Evolutionary conservation across 2,329 filamentous ascomycete species (phyloP).

Genomic region (Fusarium nurragi): DNA sequence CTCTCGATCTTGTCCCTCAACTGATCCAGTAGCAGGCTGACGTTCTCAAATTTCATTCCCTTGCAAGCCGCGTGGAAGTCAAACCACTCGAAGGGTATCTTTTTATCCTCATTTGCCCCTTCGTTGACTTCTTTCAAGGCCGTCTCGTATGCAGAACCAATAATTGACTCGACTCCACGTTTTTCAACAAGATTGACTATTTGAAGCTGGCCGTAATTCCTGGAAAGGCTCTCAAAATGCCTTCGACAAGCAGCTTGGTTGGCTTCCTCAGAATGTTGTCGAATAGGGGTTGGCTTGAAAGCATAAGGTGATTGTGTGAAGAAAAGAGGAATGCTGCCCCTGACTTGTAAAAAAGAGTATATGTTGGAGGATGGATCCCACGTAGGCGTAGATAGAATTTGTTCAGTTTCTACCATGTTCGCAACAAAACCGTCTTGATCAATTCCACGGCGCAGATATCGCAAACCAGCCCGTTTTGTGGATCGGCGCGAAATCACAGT

Average conservation of each 20-base stretch:
- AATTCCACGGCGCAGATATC: conserved; percentile 89
- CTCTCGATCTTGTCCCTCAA: conserved; percentile 73
- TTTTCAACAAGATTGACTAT: conserved; percentile 89
- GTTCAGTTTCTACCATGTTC: conserved; percentile 94
- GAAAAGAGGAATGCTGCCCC: conserved; percentile 92
- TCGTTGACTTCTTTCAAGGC: conserved; percentile 74
- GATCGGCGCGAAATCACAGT: conserved; percentile 93
- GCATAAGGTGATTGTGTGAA: conserved; percentile 96
- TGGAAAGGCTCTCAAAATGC: conserved; percentile 77
- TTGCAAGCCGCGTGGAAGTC: conserved; percentile 93
- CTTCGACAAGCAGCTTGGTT: conserved; percentile 82
- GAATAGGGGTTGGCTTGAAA: conserved; percentile 83
- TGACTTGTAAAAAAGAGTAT: conserved; percentile 86
- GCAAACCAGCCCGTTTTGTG: conserved; percentile 83
- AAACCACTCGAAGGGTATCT: conserved; percentile 86
- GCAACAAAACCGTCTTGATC: conserved; percentile 90
- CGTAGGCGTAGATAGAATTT: conserved; percentile 79
- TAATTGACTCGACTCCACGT: conserved; percentile 79
- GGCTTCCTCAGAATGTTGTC: conserved; percentile 81
- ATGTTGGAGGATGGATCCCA: conserved; percentile 71
- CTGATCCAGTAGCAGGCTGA: conserved; percentile 78
- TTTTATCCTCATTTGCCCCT: conserved; percentile 57
- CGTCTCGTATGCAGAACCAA: conserved; percentile 81
- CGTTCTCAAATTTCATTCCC: conserved; percentile 98
- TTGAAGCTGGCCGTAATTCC: conserved; percentile 79